Evolutionary conservation across 2,329 filamentous ascomycete species (phyloP).

Genomic region (Claviceps quebecensis): DNA sequence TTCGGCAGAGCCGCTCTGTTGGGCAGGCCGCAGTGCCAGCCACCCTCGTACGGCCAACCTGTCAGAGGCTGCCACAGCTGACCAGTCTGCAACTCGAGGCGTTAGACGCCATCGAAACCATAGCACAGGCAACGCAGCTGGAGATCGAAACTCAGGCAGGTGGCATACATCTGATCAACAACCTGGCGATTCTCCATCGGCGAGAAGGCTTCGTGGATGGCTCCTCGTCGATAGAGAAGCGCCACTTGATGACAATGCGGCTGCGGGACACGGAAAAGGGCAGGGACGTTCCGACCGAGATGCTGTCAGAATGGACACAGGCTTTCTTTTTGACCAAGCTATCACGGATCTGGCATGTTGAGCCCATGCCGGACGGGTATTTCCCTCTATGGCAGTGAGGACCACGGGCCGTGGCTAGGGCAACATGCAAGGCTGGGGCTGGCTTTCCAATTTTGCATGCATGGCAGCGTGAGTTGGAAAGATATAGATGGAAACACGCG

Average conservation of each 20-base stretch:
- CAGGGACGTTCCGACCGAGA: constrained; percentile 35
- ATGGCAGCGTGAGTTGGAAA: no score
- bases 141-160: constrained; percentile 41
- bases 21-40: constrained; percentile 27
- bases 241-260: constrained; percentile 47
- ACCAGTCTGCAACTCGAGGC: constrained; percentile 38
- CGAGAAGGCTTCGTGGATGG: constrained; percentile 44
- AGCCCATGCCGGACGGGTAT: constrained; percentile 45
- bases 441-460: no score
- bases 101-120: constrained; percentile 40
- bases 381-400: constrained; percentile 33
- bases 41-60: constrained; percentile 39
- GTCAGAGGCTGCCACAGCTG: constrained; percentile 23
- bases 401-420: no score
- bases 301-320: constrained; percentile 35
- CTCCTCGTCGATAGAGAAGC: constrained; percentile 26
- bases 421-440: no score
- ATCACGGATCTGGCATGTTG: constrained; percentile 39
- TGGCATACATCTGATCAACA: constrained; percentile 53
- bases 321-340: constrained; percentile 32
- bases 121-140: constrained; percentile 41
- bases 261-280: constrained; percentile 37
- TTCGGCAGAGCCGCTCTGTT: constrained; percentile 42
- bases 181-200: constrained; percentile 45
- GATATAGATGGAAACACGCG: no score